Conservation (phyloP, 2,329 filamentous ascomycete species). For the Aspergillus sergii region DNA sequence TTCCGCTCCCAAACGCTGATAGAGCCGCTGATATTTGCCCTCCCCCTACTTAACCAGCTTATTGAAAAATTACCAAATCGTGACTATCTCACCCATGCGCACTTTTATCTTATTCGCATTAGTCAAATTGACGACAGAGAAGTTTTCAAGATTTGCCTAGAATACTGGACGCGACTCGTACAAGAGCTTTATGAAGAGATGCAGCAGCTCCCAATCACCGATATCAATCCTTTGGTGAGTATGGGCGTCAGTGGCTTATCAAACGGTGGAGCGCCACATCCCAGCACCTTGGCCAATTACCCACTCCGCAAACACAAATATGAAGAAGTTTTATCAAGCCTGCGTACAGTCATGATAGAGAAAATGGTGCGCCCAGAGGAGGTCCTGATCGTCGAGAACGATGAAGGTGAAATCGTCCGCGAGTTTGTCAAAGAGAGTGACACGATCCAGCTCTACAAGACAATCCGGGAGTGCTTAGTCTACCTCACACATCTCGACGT, state of each 20-base stretch:
- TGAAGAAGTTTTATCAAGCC: constrained; percentile 86
- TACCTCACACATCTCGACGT: constrained; percentile 98
- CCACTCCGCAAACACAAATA: constrained; percentile 98
- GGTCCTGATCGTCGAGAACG: constrained; percentile 98
- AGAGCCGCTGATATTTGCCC: constrained; percentile 5
- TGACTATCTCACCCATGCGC: constrained; percentile 91
- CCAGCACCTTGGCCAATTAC: constrained; percentile 81
- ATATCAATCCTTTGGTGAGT: constrained; percentile 84
- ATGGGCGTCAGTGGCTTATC: constrained; percentile 72
- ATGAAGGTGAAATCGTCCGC: constrained; percentile 97
- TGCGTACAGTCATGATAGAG: constrained; percentile 98
- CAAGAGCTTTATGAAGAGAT: constrained; percentile 99
- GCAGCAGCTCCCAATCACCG: constrained; percentile 91
- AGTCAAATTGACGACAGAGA: constrained; percentile 98
- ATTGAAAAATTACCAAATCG: constrained; percentile 95
- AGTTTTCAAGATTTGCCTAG: constrained; percentile 98
- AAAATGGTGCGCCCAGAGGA: constrained; percentile 99
- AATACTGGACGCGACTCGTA: constrained; percentile 98
- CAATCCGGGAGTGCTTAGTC: constrained; percentile 92
- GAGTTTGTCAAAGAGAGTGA: constrained; percentile 99
- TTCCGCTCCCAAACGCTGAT: not conserved
- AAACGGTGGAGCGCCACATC: constrained; percentile 82
- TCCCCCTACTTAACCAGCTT: constrained; percentile 54
- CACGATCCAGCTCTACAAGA: constrained; percentile 99
- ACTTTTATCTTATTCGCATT: constrained; percentile 97